phyloP scores from a whole-genome alignment of 495 filamentous ascomycete genomes.

The Aspergillus asperescens region DNA sequence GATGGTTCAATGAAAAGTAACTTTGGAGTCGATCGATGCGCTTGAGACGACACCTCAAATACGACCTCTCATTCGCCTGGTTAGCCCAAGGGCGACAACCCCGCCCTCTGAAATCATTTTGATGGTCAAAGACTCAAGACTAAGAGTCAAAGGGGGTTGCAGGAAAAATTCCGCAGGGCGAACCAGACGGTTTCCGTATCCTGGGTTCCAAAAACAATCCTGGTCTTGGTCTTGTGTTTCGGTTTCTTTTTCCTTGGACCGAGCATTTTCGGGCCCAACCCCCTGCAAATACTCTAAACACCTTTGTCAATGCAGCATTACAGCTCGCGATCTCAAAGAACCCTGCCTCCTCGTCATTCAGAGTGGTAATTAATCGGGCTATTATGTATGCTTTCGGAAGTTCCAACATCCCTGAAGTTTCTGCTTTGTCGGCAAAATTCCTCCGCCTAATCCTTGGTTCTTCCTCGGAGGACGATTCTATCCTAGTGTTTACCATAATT shows the following conservation, averaged over 20 bases:
- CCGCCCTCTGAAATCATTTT: background rate
- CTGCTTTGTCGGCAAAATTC: slow-evolving; percentile 2
- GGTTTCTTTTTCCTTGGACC: background rate
- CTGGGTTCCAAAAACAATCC: slow-evolving; percentile 1
- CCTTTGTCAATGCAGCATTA: background rate
- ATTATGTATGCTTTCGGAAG: background rate
- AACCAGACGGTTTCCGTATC: background rate
- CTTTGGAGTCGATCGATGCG: slow-evolving; percentile 3
- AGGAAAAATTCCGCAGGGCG: slow-evolving; percentile 1
- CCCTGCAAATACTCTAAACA: background rate
- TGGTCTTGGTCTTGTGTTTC: background rate
- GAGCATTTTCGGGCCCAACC: background rate
- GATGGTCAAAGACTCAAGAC: background rate
- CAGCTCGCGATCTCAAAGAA: background rate
- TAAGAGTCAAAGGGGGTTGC: background rate
- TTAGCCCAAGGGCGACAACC: background rate
- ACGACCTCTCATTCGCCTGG: slow-evolving; percentile 6
- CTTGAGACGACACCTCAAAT: slow-evolving; percentile 4
- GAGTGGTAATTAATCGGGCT: too few relatives aligned
- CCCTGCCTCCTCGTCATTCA: background rate
- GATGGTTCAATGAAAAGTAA: slow-evolving; percentile 2
- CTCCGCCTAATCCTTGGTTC: background rate
- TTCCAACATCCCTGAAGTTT: background rate
- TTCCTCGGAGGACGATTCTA: background rate
- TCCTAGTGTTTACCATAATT: background rate